Evolutionary conservation across 192 early-diverging fungal genomes (phyloP).

Genomic region (Entomortierella beljakovae): DNA sequence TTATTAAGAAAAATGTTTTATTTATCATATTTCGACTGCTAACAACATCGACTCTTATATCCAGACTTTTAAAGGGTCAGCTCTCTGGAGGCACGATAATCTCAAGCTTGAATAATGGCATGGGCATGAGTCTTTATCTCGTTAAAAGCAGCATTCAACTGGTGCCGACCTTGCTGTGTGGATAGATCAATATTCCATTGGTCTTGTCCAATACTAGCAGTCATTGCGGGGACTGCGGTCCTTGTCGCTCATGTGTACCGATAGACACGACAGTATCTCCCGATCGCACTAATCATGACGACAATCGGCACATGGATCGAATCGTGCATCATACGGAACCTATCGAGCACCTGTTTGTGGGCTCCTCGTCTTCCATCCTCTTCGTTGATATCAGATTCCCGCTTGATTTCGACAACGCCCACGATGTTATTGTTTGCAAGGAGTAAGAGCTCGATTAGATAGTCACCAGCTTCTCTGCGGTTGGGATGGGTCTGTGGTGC

Average conservation of each 20-base stretch:
- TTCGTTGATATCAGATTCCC: neutral
- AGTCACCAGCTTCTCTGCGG: conserved; percentile 2
- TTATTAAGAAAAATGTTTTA: too few species aligned
- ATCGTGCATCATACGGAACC: neutral
- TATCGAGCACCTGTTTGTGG: neutral
- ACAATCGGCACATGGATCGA: neutral
- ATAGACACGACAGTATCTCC: neutral
- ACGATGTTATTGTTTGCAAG: neutral
- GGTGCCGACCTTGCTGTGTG: neutral
- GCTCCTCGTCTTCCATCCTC: neutral
- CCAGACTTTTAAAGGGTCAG: too few species aligned
- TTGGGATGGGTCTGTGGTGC: conserved; percentile 6
- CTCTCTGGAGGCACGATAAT: too few species aligned
- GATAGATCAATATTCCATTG: neutral
- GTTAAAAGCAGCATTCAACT: neutral
- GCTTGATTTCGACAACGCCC: neutral
- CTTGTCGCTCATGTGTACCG: neutral
- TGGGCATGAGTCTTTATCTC: neutral
- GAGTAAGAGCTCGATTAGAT: conserved; percentile 3
- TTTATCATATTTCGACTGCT: too few species aligned
- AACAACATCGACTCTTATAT: too few species aligned
- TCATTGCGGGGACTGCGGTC: neutral
- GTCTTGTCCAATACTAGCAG: neutral
- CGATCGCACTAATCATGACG: conserved; percentile 1
- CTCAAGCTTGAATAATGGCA: too few species aligned